Conservation (phyloP, 768 basidiomycete species). For the Hydnum rufescens region DNA sequence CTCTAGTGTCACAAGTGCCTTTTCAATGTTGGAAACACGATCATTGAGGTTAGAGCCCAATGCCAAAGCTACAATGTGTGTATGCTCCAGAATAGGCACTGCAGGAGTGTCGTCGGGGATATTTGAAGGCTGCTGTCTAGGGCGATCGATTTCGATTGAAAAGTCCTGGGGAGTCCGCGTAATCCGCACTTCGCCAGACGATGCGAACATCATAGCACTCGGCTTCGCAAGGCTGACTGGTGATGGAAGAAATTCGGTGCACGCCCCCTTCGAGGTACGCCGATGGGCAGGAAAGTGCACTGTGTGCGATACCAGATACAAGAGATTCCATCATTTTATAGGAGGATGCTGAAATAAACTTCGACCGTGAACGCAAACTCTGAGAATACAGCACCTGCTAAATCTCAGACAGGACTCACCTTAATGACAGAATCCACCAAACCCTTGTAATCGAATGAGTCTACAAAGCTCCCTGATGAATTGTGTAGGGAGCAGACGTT, state of each 20-base stretch:
- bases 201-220: constrained; percentile 44
- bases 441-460: constrained; percentile 6
- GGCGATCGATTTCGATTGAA: no score
- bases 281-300: constrained; percentile 19
- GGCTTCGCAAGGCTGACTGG: constrained; percentile 51
- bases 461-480: background rate
- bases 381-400: background rate
- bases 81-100: background rate
- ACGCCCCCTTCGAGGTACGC: constrained; percentile 3
- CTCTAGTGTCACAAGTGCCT: constrained; percentile 55
- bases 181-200: constrained; percentile 43
- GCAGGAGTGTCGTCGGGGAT: background rate
- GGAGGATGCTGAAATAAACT: constrained; percentile 31
- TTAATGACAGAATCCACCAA: background rate
- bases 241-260: constrained; percentile 17
- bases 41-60: constrained; percentile 87
- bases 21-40: constrained; percentile 60
- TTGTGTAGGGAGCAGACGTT: background rate
- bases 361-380: background rate
- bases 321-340: constrained; percentile 54
- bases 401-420: background rate
- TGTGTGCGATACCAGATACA: constrained; percentile 33
- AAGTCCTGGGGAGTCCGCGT: constrained; percentile 20
- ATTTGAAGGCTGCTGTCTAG: background rate
- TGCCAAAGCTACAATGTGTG: constrained; percentile 41